These are phyloP conservation scores for Spathaspora gorwiae DNA, from an alignment of 805 yeast genomes.

Conservation along the genomic window DNA sequence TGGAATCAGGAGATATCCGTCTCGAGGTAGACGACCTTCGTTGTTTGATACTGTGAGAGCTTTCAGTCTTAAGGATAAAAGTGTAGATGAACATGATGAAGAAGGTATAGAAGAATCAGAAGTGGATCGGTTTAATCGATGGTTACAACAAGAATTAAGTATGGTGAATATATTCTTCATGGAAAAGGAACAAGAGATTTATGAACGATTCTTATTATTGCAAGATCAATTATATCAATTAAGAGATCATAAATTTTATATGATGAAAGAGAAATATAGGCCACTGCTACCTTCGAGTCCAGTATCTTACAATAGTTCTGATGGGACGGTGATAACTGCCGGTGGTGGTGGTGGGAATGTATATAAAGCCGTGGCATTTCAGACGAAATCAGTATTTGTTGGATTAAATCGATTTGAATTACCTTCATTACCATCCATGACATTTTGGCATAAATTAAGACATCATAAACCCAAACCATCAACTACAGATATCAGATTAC, in stretches of 20 bases:
- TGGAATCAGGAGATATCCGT: not conserved
- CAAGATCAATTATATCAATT: constrained; percentile 68
- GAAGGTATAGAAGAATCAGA: constrained; percentile 12
- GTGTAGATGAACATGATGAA: constrained; percentile 20
- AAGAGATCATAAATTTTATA: constrained; percentile 43
- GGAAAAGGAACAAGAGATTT: constrained; percentile 56
- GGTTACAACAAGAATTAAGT: constrained; percentile 61
- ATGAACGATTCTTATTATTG: constrained; percentile 54
- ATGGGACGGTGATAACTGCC: too few relatives aligned
- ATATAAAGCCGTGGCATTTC: constrained; percentile 15
- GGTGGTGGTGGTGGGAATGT: too few relatives aligned
- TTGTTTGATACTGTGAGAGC: constrained; percentile 19
- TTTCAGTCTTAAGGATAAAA: constrained; percentile 15
- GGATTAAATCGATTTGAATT: constrained; percentile 29
- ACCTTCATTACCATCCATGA: constrained; percentile 38
- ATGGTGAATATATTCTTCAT: constrained; percentile 61
- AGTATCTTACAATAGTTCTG: too few relatives aligned
- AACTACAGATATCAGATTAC: constrained; percentile 10
- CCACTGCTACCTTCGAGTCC: not conserved
- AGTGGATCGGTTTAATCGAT: constrained; percentile 48
- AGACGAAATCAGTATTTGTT: constrained; percentile 20
- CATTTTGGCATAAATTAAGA: constrained; percentile 20
- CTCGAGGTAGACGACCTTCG: constrained; percentile 11
- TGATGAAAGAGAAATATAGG: constrained; percentile 9
- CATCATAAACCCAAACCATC: constrained; percentile 1